These are phyloP conservation scores for Ophiosphaerella korrae DNA, from an alignment of 2,329 filamentous ascomycete genomes.

Conservation along the genomic window DNA sequence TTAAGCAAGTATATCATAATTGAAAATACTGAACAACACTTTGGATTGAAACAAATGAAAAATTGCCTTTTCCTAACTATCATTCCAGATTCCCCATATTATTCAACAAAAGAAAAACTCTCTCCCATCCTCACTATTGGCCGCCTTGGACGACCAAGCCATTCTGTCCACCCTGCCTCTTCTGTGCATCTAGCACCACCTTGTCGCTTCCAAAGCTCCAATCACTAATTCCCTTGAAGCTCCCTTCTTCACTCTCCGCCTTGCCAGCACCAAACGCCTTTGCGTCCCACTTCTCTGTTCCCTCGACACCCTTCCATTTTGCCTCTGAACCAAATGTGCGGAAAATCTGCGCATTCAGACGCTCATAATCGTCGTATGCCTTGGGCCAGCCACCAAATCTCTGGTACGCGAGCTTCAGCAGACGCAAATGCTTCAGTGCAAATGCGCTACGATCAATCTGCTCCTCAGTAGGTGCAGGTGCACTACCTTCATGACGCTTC, in stretches of 20 bases:
- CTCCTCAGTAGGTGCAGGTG: slow-evolving; percentile 29
- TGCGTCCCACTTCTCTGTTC: slow-evolving; percentile 56
- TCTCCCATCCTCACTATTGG: not conserved
- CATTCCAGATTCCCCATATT: too few relatives aligned
- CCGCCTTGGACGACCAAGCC: not conserved
- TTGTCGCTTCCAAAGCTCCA: slow-evolving; percentile 39
- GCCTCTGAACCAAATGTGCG: slow-evolving; percentile 41
- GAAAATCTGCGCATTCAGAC: slow-evolving; percentile 54
- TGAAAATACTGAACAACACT: too few relatives aligned
- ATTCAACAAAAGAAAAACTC: too few relatives aligned
- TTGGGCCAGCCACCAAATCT: slow-evolving; percentile 54
- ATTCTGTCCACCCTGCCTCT: slow-evolving; percentile 1
- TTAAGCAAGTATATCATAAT: too few relatives aligned
- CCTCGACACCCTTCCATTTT: slow-evolving; percentile 50
- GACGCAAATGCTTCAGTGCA: slow-evolving; percentile 45
- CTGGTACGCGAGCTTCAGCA: slow-evolving; percentile 49
- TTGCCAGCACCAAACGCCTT: slow-evolving; percentile 54
- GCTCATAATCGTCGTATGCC: slow-evolving; percentile 55
- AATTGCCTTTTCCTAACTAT: too few relatives aligned
- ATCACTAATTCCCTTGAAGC: slow-evolving; percentile 36
- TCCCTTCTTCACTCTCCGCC: slow-evolving; percentile 50
- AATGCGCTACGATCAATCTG: slow-evolving; percentile 32
- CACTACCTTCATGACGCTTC: slow-evolving; percentile 28
- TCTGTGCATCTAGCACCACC: slow-evolving; percentile 19
- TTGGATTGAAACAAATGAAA: too few relatives aligned